phyloP scores from a whole-genome alignment of 148 eudicot species.

The Rheum nobile region DNA sequence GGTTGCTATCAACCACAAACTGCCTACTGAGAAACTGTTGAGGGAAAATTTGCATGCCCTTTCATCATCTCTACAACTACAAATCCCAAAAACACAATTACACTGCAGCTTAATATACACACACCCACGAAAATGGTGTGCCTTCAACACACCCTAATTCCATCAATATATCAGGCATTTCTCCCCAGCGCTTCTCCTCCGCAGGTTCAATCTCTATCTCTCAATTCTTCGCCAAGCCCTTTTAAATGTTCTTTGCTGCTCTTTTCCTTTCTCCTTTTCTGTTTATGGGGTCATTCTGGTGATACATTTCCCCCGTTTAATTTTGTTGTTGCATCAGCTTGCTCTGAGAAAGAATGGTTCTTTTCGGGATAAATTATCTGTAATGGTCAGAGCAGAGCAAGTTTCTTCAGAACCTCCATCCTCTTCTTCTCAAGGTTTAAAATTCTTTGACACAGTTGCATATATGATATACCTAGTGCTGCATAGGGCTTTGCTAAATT shows the following conservation, averaged over 20 bases:
- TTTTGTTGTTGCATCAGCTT: background rate
- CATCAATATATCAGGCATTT: constrained; percentile 36
- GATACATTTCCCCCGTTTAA: background rate
- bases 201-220: constrained; percentile 27
- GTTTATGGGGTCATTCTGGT: too few relatives aligned
- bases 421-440: constrained; percentile 33
- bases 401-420: constrained; percentile 32
- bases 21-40: background rate
- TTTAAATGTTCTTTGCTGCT: background rate
- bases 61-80: background rate
- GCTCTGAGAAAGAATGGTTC: constrained; percentile 3
- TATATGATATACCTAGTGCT: too few relatives aligned
- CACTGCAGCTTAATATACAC: background rate
- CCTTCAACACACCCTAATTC: constrained; percentile 33
- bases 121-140: constrained; percentile 31
- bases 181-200: constrained; percentile 22
- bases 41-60: background rate
- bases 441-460: background rate
- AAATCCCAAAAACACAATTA: background rate
- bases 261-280: background rate
- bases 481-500: background rate
- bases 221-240: background rate
- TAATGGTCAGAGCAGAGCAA: constrained; percentile 49
- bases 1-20: constrained; percentile 23
- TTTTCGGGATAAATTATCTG: constrained; percentile 7